Base-by-base conservation (phyloP, 1,139 yeast genomes). In the Trichomonascaceae sp. region DNA sequence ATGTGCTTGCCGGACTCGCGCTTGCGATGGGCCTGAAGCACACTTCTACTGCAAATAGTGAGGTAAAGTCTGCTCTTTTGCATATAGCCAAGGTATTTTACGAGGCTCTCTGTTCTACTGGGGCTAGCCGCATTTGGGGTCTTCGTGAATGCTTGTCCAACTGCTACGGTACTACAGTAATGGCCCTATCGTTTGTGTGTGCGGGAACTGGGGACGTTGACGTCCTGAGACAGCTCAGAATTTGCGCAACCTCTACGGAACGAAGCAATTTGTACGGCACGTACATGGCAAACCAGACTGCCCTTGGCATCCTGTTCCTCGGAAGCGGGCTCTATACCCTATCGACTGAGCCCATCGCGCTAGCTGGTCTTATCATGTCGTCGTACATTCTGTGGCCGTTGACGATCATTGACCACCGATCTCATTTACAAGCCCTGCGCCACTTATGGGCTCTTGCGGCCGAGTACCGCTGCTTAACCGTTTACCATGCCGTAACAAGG, bases 321-420 rank as follows among this genome's bases (percentile, higher is more conserved):
- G 95, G 96, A 0, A 93, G 95, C 4, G 96, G 97, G 0, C 95
- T 84, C 52, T 84, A 74, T 57, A 89, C 93, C 0, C 71, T 89
- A 42, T 67, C 71, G 22, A 67, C 67, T 28, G 65, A 76, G 9
- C 69, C 74, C 42, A 66, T 84, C 46, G 74, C 81, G 4, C 64
- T 79, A 40, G 93, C 93, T 0, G 62, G 77, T n/a, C 62, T 84
- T 40, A 64, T 85, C 1, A 71, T 80, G 0, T 70, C 94, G 2
- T 63, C 77, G 31, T 78, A 80, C 42, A 95, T 96, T 0, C 66
- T 79, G 4, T 75, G 74, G 43, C 82, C 92, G 1, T 48, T 50
- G 4, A 44, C 45, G 3, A 52, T 60, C 16, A 46, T 47, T 3
- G 59, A 57, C 30, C 51, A 54, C 37, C 74, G 70, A 36, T 70